phyloP scores from a whole-genome alignment of 2,329 filamentous ascomycete species.

The Aureobasidium namibiae region DNA sequence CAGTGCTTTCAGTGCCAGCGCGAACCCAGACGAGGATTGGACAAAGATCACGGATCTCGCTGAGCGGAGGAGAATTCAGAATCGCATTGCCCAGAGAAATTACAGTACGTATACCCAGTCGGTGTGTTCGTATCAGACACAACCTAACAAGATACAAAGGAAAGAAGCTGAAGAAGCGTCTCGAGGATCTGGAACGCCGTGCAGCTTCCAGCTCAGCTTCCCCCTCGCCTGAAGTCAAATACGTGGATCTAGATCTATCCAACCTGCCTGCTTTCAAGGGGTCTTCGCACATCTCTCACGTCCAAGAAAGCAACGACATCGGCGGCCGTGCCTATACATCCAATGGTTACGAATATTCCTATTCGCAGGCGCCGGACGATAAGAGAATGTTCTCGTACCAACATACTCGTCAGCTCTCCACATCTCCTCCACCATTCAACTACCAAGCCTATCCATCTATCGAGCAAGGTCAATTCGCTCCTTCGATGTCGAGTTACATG shows the following conservation, averaged over 20 bases:
- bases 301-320: neutral
- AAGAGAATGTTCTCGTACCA: slow-evolving; percentile 56
- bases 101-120: slow-evolving; percentile 60
- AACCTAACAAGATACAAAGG: slow-evolving; percentile 44
- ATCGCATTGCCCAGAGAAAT: slow-evolving; percentile 94
- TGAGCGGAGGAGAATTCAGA: slow-evolving; percentile 89
- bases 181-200: slow-evolving; percentile 76
- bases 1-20: slow-evolving; percentile 89
- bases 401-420: slow-evolving; percentile 60
- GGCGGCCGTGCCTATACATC: slow-evolving; percentile 18
- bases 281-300: neutral
- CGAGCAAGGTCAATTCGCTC: slow-evolving; percentile 34
- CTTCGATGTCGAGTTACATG: slow-evolving; percentile 33
- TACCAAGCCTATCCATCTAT: slow-evolving; percentile 31
- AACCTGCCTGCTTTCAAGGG: slow-evolving; percentile 1
- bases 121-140: too few species aligned
- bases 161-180: slow-evolving; percentile 86
- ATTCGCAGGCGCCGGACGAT: slow-evolving; percentile 43
- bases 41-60: slow-evolving; percentile 97
- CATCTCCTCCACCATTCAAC: slow-evolving; percentile 60
- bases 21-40: slow-evolving; percentile 96
- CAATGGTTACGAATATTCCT: slow-evolving; percentile 1
- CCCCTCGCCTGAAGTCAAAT: slow-evolving; percentile 53
- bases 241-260: slow-evolving; percentile 40
- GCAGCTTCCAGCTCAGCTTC: slow-evolving; percentile 57